Conservation (phyloP, 2,329 filamentous ascomycete species). For the Xylaria sp. region DNA sequence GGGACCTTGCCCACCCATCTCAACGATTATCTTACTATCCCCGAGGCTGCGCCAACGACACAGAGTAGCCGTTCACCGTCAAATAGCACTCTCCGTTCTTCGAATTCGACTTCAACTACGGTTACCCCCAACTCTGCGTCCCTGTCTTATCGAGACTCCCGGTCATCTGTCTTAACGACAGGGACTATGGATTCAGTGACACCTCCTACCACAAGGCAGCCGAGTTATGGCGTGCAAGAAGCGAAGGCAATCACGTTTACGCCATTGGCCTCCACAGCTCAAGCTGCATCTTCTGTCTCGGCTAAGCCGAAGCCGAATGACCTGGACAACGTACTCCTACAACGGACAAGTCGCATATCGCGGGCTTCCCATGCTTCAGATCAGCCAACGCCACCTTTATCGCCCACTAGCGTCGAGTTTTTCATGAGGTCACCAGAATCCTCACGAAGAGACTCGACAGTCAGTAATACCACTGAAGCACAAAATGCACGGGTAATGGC, state of each 20-base stretch:
- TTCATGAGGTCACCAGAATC: slow-evolving; percentile 46
- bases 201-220: slow-evolving; percentile 36
- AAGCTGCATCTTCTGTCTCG: slow-evolving; percentile 28
- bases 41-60: slow-evolving; percentile 30
- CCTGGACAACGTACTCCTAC: slow-evolving; percentile 17
- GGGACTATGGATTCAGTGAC: slow-evolving; percentile 41
- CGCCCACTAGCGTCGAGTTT: slow-evolving; percentile 55
- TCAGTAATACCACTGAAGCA: slow-evolving; percentile 28
- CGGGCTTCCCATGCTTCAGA: slow-evolving; percentile 38
- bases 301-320: slow-evolving; percentile 17
- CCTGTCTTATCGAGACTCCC: slow-evolving; percentile 33
- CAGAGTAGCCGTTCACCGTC: slow-evolving; percentile 27
- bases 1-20: slow-evolving; percentile 45
- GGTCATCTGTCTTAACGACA: slow-evolving; percentile 42
- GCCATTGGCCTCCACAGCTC: slow-evolving; percentile 35
- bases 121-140: slow-evolving; percentile 14
- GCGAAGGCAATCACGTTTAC: slow-evolving; percentile 44
- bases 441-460: slow-evolving; percentile 34
- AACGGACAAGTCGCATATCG: slow-evolving; percentile 21
- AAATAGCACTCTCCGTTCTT: slow-evolving; percentile 27
- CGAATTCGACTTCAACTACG: slow-evolving; percentile 33
- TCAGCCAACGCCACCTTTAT: slow-evolving; percentile 54
- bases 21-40: slow-evolving; percentile 49
- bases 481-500: slow-evolving; percentile 55
- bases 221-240: slow-evolving; percentile 42